phyloP scores from a whole-genome alignment of 1,284 basidiomycete genomes.

The Garcileccinum viscosum region DNA sequence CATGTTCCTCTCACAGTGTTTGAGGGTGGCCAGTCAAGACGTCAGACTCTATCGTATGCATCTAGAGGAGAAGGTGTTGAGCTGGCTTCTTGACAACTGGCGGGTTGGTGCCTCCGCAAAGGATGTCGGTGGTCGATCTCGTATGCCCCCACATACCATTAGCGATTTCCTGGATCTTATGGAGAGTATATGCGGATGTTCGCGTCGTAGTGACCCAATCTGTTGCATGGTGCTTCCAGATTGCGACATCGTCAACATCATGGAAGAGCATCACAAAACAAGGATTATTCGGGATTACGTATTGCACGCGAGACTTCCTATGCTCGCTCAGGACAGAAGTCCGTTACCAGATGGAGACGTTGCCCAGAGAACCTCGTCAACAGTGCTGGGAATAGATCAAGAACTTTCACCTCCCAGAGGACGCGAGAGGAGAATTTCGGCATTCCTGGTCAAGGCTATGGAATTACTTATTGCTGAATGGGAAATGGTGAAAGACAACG shows the following conservation, averaged over 20 bases:
- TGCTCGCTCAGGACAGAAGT: conserved; percentile 33
- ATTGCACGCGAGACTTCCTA: conserved; percentile 67
- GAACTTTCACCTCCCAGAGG: conserved; percentile 52
- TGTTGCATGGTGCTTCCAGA: conserved; percentile 66
- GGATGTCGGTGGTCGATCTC: conserved; percentile 44
- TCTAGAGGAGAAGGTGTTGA: conserved; percentile 82
- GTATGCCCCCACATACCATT: conserved; percentile 57
- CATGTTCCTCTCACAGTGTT: conserved; percentile 71
- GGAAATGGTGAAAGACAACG: conserved; percentile 46
- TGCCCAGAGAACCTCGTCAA: conserved; percentile 10
- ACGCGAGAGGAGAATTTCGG: conserved; percentile 70
- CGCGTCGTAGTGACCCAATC: conserved; percentile 51
- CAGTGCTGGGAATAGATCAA: conserved; percentile 21
- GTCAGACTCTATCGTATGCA: conserved; percentile 80
- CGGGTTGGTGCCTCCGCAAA: conserved; percentile 50
- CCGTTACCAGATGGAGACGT: not conserved
- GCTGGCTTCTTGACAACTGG: conserved; percentile 85
- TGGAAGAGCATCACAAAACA: conserved; percentile 64
- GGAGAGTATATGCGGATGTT: conserved; percentile 63
- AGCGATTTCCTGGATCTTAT: conserved; percentile 71
- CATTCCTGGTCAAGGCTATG: conserved; percentile 65
- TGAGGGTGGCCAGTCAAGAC: conserved; percentile 77
- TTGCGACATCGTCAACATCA: conserved; percentile 64
- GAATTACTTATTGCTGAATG: conserved; percentile 58
- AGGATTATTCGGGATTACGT: conserved; percentile 72